Evolutionary conservation across 2,329 filamentous ascomycete species (phyloP).

Genomic region (Chaetothyriales sp.): DNA sequence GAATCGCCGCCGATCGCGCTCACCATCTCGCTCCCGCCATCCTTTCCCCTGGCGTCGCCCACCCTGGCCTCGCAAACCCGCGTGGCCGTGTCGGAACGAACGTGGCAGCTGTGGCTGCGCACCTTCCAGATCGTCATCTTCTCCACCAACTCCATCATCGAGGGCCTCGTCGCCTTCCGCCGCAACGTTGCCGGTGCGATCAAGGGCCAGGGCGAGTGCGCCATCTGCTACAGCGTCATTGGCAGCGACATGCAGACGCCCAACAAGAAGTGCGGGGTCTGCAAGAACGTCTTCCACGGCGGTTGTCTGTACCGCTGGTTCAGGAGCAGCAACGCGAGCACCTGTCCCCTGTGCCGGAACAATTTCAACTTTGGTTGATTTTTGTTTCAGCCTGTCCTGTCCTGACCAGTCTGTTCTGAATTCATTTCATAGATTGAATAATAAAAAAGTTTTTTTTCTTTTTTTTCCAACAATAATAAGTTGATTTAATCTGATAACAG

Average conservation of each 20-base stretch:
- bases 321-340: constrained; percentile 77
- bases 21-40: constrained; percentile 60
- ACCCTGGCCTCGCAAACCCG: constrained; percentile 62
- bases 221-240: constrained; percentile 93
- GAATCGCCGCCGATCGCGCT: constrained; percentile 67
- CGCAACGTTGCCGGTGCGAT: constrained; percentile 75
- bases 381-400: too few species aligned
- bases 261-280: constrained; percentile 80
- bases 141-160: constrained; percentile 73
- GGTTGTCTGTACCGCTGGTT: constrained; percentile 95
- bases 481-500: too few species aligned
- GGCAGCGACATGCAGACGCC: constrained; percentile 77
- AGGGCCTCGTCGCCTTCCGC: constrained; percentile 72
- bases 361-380: constrained; percentile 49
- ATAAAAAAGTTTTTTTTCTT: too few species aligned
- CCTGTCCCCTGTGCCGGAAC: constrained; percentile 84
- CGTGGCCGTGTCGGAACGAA: constrained; percentile 75
- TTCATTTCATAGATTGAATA: too few species aligned
- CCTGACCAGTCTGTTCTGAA: too few species aligned
- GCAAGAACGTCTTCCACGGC: constrained; percentile 85
- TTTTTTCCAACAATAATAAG: too few species aligned
- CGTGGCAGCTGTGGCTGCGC: constrained; percentile 83
- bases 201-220: constrained; percentile 87
- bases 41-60: constrained; percentile 70
- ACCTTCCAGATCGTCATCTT: constrained; percentile 88